phyloP scores from a whole-genome alignment of 768 basidiomycete genomes.

The Boletus barrowsii region DNA sequence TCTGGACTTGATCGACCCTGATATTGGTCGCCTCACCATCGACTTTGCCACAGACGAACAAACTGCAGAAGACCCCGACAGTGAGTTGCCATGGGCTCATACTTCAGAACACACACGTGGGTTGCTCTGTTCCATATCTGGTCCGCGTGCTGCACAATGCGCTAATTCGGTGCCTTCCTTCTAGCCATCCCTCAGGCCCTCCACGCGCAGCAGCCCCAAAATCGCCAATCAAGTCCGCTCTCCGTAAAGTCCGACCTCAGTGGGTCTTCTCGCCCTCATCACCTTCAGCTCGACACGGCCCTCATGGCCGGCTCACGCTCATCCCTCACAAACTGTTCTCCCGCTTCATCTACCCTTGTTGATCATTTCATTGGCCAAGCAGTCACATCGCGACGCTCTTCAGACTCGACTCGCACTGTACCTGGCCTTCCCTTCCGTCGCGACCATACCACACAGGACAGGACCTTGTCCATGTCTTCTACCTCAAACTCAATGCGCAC shows the following conservation, averaged over 20 bases:
- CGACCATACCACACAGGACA: constrained; percentile 62
- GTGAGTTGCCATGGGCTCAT: constrained; percentile 58
- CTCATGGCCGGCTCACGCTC: constrained; percentile 41
- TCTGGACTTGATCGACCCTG: constrained; percentile 48
- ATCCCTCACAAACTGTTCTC: constrained; percentile 42
- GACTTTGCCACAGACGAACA: constrained; percentile 44
- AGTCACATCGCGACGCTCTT: constrained; percentile 52
- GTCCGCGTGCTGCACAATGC: constrained; percentile 24
- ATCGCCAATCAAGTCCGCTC: constrained; percentile 36
- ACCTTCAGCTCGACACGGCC: constrained; percentile 60
- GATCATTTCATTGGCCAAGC: constrained; percentile 30
- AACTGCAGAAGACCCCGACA: constrained; percentile 41
- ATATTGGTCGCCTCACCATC: constrained; percentile 56
- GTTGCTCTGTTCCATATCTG: constrained; percentile 32
- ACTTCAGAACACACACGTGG: constrained; percentile 41
- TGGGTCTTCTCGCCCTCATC: constrained; percentile 39
- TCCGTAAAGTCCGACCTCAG: constrained; percentile 39
- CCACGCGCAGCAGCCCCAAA: constrained; percentile 23
- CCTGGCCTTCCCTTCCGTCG: constrained; percentile 52
- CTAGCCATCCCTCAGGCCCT: constrained; percentile 26
- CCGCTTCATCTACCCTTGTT: constrained; percentile 39
- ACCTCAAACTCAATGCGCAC: constrained; percentile 50
- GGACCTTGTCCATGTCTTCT: constrained; percentile 75
- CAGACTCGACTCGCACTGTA: constrained; percentile 65
- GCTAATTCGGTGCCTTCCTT: constrained; percentile 22